Percentiles rank a stretch among this genome's conserved stretches.
These are phyloP conservation scores for Malassezia equina DNA, from an alignment of 1,284 basidiomycete genomes.

Conservation along the genomic window DNA sequence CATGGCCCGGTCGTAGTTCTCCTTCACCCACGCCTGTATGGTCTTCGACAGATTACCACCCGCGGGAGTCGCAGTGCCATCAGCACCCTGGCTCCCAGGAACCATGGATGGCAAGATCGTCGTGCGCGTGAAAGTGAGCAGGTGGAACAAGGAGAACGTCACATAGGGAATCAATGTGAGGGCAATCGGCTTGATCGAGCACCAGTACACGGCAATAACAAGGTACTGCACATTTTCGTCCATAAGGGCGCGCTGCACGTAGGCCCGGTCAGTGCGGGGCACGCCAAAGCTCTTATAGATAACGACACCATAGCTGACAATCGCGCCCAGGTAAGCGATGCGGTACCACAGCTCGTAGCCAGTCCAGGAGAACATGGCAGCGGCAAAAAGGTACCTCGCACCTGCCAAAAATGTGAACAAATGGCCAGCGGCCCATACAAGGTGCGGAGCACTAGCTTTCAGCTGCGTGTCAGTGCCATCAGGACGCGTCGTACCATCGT, in stretches of 20 bases:
- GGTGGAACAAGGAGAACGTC: constrained; percentile 48
- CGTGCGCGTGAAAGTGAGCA: constrained; percentile 39
- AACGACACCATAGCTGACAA: constrained; percentile 47
- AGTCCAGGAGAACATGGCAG: constrained; percentile 24
- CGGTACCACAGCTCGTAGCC: constrained; percentile 41
- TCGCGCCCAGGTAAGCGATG: constrained; percentile 43
- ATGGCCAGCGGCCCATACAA: constrained; percentile 47
- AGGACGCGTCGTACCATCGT: constrained; percentile 3
- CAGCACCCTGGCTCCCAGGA: constrained; percentile 23
- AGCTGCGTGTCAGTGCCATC: constrained; percentile 6
- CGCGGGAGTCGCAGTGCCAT: constrained; percentile 17
- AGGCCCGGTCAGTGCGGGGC: constrained; percentile 42
- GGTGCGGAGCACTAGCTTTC: constrained; percentile 35
- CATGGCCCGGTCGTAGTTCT: constrained; percentile 49
- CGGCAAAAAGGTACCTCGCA: constrained; percentile 36
- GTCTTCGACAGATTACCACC: constrained; percentile 27
- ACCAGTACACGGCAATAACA: constrained; percentile 47
- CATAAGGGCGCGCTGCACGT: constrained; percentile 47
- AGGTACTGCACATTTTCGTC: constrained; percentile 49
- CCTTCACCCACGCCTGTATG: constrained; percentile 46
- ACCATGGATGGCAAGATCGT: constrained; percentile 34
- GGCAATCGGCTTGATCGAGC: constrained; percentile 46
- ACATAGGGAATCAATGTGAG: constrained; percentile 46
- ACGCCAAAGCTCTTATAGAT: constrained; percentile 47
- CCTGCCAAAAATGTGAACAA: constrained; percentile 45